Conservation (phyloP, 179 eudicot species). For the Carnegiea gigantea region DNA sequence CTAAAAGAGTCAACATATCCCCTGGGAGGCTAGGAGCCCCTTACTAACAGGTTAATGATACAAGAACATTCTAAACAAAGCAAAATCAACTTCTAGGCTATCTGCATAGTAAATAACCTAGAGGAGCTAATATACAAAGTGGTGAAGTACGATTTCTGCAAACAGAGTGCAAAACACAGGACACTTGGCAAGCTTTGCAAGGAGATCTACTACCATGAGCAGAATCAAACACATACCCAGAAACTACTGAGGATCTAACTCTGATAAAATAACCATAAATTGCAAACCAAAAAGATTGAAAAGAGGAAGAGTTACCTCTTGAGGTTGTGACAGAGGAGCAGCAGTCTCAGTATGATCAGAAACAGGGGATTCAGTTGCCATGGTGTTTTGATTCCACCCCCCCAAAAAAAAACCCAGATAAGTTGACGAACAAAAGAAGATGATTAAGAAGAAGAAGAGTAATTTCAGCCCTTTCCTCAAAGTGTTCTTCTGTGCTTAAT, state of each 20-base stretch:
- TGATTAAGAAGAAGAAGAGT: background rate
- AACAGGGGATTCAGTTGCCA: conserved; percentile 41
- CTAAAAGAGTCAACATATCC: too few relatives aligned
- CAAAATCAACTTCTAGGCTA: background rate
- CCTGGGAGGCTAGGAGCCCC: background rate
- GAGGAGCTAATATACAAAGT: background rate
- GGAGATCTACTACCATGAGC: conserved; percentile 10
- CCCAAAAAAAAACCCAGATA: background rate
- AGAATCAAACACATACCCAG: background rate
- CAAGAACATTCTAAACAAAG: background rate
- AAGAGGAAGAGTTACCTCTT: conserved; percentile 21
- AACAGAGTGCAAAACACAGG: background rate
- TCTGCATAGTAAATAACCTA: background rate
- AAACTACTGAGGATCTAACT: too few relatives aligned
- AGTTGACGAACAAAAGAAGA: background rate
- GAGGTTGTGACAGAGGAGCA: conserved; percentile 17
- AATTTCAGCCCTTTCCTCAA: background rate
- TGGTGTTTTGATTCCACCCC: conserved; percentile 9
- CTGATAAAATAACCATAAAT: background rate
- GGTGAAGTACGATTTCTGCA: background rate
- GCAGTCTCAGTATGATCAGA: conserved; percentile 20
- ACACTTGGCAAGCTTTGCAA: background rate
- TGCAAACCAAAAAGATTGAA: background rate
- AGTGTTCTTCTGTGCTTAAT: background rate
- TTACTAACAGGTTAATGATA: background rate